Evolutionary conservation across 202 grass and related monocot species (phyloP).

Genomic region (Schoenoplectus triqueter): DNA sequence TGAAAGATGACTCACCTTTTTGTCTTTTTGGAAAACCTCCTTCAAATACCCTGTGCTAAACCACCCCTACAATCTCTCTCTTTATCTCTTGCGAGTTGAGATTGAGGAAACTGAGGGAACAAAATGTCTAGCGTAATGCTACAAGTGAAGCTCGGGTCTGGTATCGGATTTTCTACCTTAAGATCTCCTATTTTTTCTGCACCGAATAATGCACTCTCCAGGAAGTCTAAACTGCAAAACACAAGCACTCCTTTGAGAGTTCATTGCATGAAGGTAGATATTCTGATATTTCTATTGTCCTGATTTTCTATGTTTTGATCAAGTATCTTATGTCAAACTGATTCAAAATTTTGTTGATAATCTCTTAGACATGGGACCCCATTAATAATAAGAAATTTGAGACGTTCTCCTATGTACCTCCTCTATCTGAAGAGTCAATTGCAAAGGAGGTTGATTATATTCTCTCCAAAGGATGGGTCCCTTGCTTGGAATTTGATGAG

Average conservation of each 20-base stretch:
- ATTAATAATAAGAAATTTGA: constrained; percentile 67
- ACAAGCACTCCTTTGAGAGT: not conserved
- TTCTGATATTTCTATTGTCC: no score
- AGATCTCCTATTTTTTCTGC: not conserved
- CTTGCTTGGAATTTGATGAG: constrained; percentile 73
- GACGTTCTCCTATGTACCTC: constrained; percentile 60
- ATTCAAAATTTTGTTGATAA: constrained; percentile 1
- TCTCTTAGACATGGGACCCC: constrained; percentile 60
- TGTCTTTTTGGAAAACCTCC: constrained; percentile 27
- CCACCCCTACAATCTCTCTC: not conserved
- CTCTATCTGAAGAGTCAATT: constrained; percentile 51
- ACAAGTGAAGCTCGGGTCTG: not conserved
- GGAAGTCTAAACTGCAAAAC: not conserved
- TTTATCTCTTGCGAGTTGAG: not conserved
- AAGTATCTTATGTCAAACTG: not conserved
- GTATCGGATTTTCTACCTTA: not conserved
- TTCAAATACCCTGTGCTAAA: not conserved
- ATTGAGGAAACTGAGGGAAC: not conserved
- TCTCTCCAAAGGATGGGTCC: constrained; percentile 63
- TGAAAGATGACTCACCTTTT: not conserved
- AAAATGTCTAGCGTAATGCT: constrained; percentile 11
- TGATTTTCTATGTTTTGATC: not conserved
- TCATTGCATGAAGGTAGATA: constrained; percentile 34
- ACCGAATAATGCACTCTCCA: constrained; percentile 2
- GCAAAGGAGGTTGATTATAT: constrained; percentile 64